Percentiles rank a stretch among this genome's conserved stretches.
phyloP scores from a whole-genome alignment of 176 grass and related monocot genomes.

The Rhynchospora tenuis region DNA sequence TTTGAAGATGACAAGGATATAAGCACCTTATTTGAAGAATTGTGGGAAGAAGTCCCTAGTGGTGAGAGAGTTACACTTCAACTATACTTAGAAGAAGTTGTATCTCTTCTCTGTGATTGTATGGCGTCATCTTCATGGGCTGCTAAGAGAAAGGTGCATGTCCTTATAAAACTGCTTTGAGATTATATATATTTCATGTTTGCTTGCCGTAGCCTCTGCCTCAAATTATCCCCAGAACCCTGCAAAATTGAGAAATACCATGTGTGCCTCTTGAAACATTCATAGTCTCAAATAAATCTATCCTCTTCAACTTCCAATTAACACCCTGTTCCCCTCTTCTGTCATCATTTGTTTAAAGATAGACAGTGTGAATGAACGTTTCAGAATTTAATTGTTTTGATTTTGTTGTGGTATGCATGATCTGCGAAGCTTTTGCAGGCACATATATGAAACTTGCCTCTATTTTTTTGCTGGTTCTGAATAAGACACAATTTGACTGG shows the following conservation, averaged over 20 bases:
- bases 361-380: neutral
- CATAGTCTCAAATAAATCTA: neutral
- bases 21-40: constrained; percentile 74
- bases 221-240: neutral
- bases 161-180: constrained; percentile 18
- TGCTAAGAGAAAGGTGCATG: constrained; percentile 86
- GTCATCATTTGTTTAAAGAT: neutral
- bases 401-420: neutral
- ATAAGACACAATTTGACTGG: no score
- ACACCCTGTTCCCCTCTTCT: neutral
- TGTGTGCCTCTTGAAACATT: neutral
- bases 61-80: constrained; percentile 90
- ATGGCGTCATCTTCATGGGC: constrained; percentile 90
- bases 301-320: neutral
- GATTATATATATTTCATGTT: constrained; percentile 14
- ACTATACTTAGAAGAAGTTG: constrained; percentile 73
- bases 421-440: neutral
- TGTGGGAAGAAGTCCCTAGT: constrained; percentile 89
- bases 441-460: neutral
- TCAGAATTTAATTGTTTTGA: neutral
- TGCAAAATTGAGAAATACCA: neutral
- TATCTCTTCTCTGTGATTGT: constrained; percentile 70
- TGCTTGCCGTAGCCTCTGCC: neutral
- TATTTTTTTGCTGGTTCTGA: neutral
- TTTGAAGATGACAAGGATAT: constrained; percentile 98